phyloP scores from a whole-genome alignment of 2,329 filamentous ascomycete genomes.

The Zymoseptoria crescenta region DNA sequence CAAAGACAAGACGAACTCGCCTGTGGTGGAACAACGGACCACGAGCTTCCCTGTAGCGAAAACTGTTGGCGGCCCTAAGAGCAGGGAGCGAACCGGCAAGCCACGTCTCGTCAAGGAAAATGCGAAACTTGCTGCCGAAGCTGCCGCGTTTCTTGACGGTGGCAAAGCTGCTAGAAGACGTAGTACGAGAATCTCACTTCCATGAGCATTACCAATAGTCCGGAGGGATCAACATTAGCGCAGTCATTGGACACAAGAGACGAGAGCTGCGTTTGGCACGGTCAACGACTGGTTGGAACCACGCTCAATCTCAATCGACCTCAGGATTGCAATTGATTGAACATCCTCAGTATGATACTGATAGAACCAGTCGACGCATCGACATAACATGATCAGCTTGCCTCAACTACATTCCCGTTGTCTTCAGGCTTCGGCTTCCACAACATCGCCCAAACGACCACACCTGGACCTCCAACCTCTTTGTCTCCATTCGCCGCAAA shows the following conservation, averaged over 20 bases:
- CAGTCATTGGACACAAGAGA: background rate
- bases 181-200: background rate
- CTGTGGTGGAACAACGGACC: background rate
- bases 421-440: slow-evolving; percentile 21
- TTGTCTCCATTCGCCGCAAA: slow-evolving; percentile 11
- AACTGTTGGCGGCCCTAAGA: background rate
- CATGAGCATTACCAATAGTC: background rate
- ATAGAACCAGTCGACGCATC: background rate
- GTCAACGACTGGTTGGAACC: background rate
- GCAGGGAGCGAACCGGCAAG: background rate
- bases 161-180: background rate
- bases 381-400: background rate
- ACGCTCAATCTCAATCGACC: background rate
- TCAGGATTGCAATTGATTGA: background rate
- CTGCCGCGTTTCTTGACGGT: background rate
- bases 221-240: background rate
- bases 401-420: background rate
- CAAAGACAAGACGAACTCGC: background rate
- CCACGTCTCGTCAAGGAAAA: background rate
- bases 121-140: background rate
- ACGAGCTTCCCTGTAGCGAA: background rate
- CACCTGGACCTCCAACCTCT: slow-evolving; percentile 18
- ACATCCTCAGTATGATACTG: background rate
- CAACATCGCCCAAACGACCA: slow-evolving; percentile 20
- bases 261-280: background rate